Evolutionary conservation across 176 grass and related monocot species (phyloP).

Genomic region (Cocos nucifera): DNA sequence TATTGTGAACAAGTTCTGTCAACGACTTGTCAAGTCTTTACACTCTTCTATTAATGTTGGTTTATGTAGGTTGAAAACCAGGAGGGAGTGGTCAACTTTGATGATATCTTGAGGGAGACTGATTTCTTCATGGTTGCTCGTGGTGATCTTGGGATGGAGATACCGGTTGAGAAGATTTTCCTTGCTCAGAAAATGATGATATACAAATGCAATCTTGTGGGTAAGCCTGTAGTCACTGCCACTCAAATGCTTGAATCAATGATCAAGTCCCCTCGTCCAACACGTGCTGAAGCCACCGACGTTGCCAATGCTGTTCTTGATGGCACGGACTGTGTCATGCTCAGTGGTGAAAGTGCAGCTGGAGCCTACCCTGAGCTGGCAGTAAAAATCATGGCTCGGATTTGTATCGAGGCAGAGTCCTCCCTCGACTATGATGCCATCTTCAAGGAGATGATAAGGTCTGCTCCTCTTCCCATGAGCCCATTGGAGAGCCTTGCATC

Average conservation of each 20-base stretch:
- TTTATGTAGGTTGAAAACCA: conserved; percentile 4
- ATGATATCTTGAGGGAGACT: conserved; percentile 4
- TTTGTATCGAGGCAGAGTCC: conserved; percentile 8
- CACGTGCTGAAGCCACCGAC: conserved; percentile 1
- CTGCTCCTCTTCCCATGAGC: conserved; percentile 8
- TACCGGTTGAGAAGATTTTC: conserved; percentile 12
- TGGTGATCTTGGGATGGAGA: conserved; percentile 12
- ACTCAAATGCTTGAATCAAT: conserved; percentile 10
- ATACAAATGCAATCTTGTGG: conserved; percentile 10
- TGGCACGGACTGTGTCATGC: conserved; percentile 7
- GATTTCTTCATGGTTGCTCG: conserved; percentile 6
- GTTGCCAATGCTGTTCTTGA: conserved; percentile 8
- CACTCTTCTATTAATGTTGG: no score
- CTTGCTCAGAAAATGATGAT: conserved; percentile 12
- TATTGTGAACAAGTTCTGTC: no score
- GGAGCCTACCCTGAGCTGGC: conserved; percentile 7
- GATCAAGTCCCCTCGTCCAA: conserved; percentile 11
- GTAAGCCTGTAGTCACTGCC: conserved; percentile 7
- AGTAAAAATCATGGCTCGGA: conserved; percentile 6
- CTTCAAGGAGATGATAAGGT: conserved; percentile 12
- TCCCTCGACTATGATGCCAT: conserved; percentile 3
- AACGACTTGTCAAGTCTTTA: no score
- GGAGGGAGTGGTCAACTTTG: conserved; percentile 7
- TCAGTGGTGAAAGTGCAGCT: conserved; percentile 9
- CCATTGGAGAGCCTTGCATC: conserved; percentile 8